A percentile compares a stretch with the other conserved stretches of the same genome.
Evolutionary conservation across 106 monocot genomes (phyloP).

Genomic region (Phalaenopsis aphrodite): DNA sequence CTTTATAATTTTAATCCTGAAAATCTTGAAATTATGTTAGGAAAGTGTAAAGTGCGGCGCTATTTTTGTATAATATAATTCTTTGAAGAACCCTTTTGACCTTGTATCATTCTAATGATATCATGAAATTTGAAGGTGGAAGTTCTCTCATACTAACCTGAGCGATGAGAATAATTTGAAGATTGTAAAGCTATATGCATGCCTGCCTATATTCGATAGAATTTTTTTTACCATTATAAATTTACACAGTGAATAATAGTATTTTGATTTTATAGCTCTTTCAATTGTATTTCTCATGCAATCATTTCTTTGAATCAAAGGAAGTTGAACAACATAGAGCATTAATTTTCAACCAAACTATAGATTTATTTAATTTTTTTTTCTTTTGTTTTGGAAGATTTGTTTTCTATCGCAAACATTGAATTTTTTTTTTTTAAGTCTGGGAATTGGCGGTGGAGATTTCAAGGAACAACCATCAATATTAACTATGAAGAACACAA

Average conservation of each 20-base stretch:
- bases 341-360: background rate
- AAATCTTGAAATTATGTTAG: background rate
- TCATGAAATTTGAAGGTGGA: background rate
- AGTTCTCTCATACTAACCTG: background rate
- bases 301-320: background rate
- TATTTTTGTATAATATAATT: background rate
- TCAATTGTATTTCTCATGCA: background rate
- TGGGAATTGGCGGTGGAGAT: conserved; percentile 81
- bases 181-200: background rate
- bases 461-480: conserved; percentile 44
- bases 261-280: background rate
- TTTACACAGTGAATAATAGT: background rate
- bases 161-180: background rate
- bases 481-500: conserved; percentile 76
- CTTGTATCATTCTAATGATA: background rate
- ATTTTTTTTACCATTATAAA: background rate
- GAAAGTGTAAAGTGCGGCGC: background rate
- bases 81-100: background rate
- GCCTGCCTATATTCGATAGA: background rate
- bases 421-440: conserved; percentile 27
- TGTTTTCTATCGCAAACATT: background rate
- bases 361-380: background rate
- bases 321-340: background rate
- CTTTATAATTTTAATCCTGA: background rate
- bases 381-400: background rate